A percentile compares a stretch with the other conserved stretches of the same genome.
Conservation (phyloP, 306 rosid species). For the Rubus parviflorus region DNA sequence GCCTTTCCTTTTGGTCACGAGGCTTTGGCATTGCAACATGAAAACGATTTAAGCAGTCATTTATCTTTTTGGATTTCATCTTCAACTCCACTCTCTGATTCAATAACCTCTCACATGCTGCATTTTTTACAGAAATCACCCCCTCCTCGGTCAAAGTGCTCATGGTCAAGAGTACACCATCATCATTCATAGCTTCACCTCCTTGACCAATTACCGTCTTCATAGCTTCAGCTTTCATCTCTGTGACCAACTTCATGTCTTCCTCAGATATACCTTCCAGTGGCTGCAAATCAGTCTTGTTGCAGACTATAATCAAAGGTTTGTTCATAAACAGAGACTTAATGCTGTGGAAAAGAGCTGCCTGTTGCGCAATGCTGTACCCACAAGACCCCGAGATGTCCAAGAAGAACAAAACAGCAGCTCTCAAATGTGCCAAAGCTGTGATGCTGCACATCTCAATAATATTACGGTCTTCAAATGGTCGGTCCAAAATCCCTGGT, state of each 20-base stretch:
- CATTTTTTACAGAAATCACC: slow-evolving; percentile 42
- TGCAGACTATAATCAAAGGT: slow-evolving; percentile 46
- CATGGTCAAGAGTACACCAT: slow-evolving; percentile 70
- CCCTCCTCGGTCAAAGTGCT: slow-evolving; percentile 88
- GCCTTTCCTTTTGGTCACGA: slow-evolving; percentile 83
- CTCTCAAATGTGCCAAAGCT: slow-evolving; percentile 38
- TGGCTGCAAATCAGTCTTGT: slow-evolving; percentile 86
- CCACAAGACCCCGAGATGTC: slow-evolving; percentile 94
- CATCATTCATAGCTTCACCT: slow-evolving; percentile 58
- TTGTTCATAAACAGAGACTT: slow-evolving; percentile 50
- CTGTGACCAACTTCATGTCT: slow-evolving; percentile 73
- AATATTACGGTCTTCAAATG: slow-evolving; percentile 84
- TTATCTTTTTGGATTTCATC: slow-evolving; percentile 81
- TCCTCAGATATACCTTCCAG: slow-evolving; percentile 75
- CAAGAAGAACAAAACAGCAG: slow-evolving; percentile 78
- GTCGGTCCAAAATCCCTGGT: slow-evolving; percentile 88
- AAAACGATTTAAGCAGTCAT: slow-evolving; percentile 75
- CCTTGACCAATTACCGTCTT: slow-evolving; percentile 77
- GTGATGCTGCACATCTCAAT: slow-evolving; percentile 98
- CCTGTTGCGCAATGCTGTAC: slow-evolving; percentile 82
- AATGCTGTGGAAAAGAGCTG: slow-evolving; percentile 82
- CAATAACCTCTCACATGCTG: slow-evolving; percentile 12
- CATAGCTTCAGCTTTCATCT: slow-evolving; percentile 83
- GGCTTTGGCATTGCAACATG: slow-evolving; percentile 83
- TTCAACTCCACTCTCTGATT: slow-evolving; percentile 81